Base-by-base conservation (phyloP, 2,329 filamentous ascomycete genomes). In the Elsinoe fawcettii region DNA sequence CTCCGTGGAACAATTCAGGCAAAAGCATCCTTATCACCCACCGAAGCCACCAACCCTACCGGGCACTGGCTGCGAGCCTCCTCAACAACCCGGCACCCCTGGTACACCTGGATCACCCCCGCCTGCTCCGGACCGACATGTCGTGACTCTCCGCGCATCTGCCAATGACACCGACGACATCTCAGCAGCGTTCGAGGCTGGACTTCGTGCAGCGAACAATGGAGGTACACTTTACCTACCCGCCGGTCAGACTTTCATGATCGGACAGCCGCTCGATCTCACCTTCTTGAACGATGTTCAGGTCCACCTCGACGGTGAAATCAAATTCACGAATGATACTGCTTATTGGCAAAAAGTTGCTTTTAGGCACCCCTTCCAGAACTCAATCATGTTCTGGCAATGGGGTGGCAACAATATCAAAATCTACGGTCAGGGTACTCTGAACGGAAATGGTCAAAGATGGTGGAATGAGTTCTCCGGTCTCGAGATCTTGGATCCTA, bases 321-420 rank as follows among this genome's bases (percentile, higher is more conserved):
- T 82, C 34, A 73, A 74, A 70, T 77, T 77, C 63, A 76, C 73
- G 23, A 70, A 77, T 55, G 72, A 75, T 46, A 73, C 76, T 41
- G 64, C 69, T 3, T 77, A 76, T 63, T 77, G 75, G 75, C 74
- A 78, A 67, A 68, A 66, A 25, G 77, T 78, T 63, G 70, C 77
- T 64, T 78, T 77, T 65, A 77, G 74, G 60, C 76, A 78, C 55
- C 69, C 69, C 8, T 79, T 78, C 65, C 76, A 79, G 58, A 76
- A 76, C 60, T 81, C 77, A 2, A 79, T 84, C 57, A 80, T 80
- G 57, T 84, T 84, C 64, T 84, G 80, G 78, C 79, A 82, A 53
- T 85, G 81, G 81, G 81, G 81, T 57, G 82, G 82, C 9, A 75
- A 79, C 60, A 72, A 82, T 60, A 80, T 85, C 65, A 80, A 77